Evolutionary conservation across 345 rosid genomes (phyloP).

Genomic region (Psidium guajava): DNA sequence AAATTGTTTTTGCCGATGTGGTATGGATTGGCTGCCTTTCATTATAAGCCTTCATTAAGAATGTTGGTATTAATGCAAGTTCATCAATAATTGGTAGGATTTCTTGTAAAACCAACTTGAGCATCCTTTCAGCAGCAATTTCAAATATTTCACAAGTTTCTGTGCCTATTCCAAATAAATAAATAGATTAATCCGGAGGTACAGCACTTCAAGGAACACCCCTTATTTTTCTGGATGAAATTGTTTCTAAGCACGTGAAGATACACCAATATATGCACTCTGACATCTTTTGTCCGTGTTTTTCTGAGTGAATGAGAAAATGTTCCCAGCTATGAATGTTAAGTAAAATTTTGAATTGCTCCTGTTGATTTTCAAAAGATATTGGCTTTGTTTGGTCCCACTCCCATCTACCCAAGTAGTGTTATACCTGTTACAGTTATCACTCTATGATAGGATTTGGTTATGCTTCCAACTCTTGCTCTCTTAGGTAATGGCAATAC

Average conservation of each 20-base stretch:
- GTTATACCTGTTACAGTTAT: neutral
- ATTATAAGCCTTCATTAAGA: neutral
- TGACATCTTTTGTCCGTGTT: neutral
- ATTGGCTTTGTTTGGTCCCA: neutral
- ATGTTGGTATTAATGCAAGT: neutral
- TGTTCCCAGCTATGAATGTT: neutral
- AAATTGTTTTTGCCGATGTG: conserved; percentile 92
- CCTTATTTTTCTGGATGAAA: neutral
- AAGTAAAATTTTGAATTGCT: neutral
- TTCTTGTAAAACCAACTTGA: neutral
- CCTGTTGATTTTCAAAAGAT: neutral
- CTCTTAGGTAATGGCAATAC: conserved; percentile 60
- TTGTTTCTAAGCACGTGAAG: neutral
- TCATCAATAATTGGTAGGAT: neutral
- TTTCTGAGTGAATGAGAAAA: neutral
- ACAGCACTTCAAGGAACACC: neutral
- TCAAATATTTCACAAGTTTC: neutral
- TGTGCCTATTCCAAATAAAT: neutral
- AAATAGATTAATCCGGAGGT: neutral
- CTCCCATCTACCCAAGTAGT: neutral
- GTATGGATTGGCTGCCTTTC: conserved; percentile 22
- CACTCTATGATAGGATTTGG: neutral
- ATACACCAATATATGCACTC: neutral
- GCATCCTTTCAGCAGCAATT: neutral
- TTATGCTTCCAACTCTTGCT: neutral